Base-by-base conservation (phyloP, 345 rosid species). In the Gossypium arboreum region DNA sequence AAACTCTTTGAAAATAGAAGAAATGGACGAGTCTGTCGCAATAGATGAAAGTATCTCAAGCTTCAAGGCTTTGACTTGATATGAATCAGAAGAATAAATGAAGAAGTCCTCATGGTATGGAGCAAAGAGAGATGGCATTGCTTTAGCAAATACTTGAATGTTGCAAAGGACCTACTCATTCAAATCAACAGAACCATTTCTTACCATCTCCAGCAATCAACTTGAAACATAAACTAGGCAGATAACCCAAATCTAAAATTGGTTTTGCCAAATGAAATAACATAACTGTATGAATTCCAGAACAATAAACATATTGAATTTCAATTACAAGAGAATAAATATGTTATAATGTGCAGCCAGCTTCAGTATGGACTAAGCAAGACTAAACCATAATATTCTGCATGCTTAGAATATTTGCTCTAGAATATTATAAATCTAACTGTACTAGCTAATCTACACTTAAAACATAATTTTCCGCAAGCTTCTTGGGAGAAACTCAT, bases 1-100 rank as follows among this genome's bases (percentile, higher is more conserved):
- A 82, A 95, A 90, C 81, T 95, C 99, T 82, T 81, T 91, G 78
- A 93, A 84, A 81, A 91, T 80, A 18, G 87, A 84, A 66, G 91
- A 73, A 80, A 92, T 81, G 47, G 97, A 90, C 55, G 86, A 89
- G 68, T 89, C 88, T 52, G 91, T 88, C 65, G 90, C 87, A 77
- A 93, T 86, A 73, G 82, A 87, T 82, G 96, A 90, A 80, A 95
- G 91, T 78, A 95, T 91, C 85, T 89, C 93, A 78, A 95, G 97
- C 88, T 93, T 95, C 84, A 93, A 83, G 58, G 92, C 88, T 87
- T 86, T 95, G 68, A 85, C 88, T 85, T 88, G 91, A 88, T 88
- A 87, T 65, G 96, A 77, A 76, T 95, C 98, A 47, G 96, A 88
- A 62, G 94, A 90, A 73, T 73, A 71, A 76, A 91, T 79, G 83